These are phyloP conservation scores for Rhodotorula taiwanensis DNA, from an alignment of 768 basidiomycete genomes.

Conservation along the genomic window DNA sequence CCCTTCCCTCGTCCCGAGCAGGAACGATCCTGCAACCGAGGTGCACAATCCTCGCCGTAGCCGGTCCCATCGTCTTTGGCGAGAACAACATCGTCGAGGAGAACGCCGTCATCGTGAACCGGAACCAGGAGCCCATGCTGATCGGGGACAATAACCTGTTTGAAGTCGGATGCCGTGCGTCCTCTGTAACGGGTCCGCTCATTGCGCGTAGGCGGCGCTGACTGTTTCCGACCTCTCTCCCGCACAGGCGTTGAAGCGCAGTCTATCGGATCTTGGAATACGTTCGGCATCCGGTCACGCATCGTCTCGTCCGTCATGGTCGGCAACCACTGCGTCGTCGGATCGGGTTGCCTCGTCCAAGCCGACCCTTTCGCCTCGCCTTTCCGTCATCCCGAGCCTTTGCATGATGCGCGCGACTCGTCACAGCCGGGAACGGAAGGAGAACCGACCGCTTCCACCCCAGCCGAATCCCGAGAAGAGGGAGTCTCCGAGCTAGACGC, in stretches of 20 bases:
- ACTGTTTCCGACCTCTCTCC: rapidly evolving
- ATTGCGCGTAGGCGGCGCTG: neutral
- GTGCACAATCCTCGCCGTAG: conserved; percentile 83
- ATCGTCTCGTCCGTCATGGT: conserved; percentile 77
- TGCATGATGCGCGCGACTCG: too few species aligned
- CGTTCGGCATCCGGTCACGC: conserved; percentile 72
- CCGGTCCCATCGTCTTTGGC: conserved; percentile 84
- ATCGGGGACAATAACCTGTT: conserved; percentile 92
- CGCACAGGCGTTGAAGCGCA: conserved; percentile 74
- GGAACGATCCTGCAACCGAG: conserved; percentile 88
- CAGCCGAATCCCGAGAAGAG: too few species aligned
- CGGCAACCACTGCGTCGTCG: conserved; percentile 71
- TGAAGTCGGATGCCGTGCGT: conserved; percentile 85
- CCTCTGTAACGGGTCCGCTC: too few species aligned
- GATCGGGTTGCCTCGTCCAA: conserved; percentile 69
- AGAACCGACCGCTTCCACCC: too few species aligned
- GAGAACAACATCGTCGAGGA: conserved; percentile 87
- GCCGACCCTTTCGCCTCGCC: conserved; percentile 52
- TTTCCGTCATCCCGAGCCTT: too few species aligned
- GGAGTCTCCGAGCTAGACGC: neutral
- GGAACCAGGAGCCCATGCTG: conserved; percentile 63
- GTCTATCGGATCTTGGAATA: conserved; percentile 75
- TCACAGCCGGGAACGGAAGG: too few species aligned
- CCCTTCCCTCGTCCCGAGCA: conserved; percentile 36
- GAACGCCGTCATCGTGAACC: conserved; percentile 78